phyloP scores from a whole-genome alignment of 106 monocot genomes.

The Apostasia shenzhenica region DNA sequence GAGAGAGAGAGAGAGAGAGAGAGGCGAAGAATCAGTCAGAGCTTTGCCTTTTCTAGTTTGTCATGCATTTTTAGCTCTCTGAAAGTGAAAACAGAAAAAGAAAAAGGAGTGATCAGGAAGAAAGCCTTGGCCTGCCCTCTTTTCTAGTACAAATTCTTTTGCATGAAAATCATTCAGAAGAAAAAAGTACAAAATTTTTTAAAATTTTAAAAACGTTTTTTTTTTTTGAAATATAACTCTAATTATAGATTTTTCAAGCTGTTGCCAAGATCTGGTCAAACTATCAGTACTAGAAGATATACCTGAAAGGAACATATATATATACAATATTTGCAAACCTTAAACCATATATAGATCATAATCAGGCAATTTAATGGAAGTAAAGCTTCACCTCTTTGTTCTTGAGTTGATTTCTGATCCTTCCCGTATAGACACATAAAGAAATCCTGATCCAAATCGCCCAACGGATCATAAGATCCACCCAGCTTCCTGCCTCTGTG shows the following conservation, averaged over 20 bases:
- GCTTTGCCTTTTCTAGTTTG: not conserved
- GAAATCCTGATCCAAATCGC: slow-evolving; percentile 83
- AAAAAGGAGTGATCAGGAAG: slow-evolving; percentile 12
- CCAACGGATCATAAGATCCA: slow-evolving; percentile 44
- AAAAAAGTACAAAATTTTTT: no score
- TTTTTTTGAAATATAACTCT: no score
- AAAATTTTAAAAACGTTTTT: no score
- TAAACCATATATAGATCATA: not conserved
- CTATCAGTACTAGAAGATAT: not conserved
- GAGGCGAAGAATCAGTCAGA: not conserved
- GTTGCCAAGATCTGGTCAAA: not conserved
- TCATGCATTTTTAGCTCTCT: not conserved
- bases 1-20: not conserved
- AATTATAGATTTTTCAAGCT: not conserved
- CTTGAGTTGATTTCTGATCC: slow-evolving; percentile 48
- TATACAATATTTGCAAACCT: not conserved
- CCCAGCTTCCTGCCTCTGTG: slow-evolving; percentile 27
- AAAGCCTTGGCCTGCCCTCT: not conserved
- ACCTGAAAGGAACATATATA: not conserved
- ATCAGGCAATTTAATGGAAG: not conserved
- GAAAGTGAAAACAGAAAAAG: no score
- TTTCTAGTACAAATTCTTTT: no score
- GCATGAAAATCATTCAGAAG: not conserved
- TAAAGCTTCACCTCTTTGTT: slow-evolving; percentile 47
- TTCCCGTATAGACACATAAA: slow-evolving; percentile 79